Conservation (phyloP, 352 stramenopile species). For the Phytophthora litchii region DNA sequence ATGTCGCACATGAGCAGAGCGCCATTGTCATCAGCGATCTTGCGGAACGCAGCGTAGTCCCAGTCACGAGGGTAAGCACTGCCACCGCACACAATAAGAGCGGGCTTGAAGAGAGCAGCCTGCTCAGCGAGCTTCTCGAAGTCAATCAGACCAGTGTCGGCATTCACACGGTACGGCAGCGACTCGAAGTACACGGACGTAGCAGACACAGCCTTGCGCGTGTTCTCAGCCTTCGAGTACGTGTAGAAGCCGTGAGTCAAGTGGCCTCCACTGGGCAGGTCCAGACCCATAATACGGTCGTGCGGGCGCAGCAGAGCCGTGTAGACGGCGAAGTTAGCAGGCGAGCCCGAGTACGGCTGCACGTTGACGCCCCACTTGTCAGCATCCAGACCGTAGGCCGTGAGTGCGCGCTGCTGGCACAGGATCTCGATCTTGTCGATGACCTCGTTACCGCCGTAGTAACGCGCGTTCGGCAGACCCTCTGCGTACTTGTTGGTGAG, state of each 20-base stretch:
- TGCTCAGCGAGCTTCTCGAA: constrained; percentile 95
- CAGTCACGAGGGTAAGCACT: constrained; percentile 99
- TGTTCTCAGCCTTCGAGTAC: constrained; percentile 96
- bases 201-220: constrained; percentile 97
- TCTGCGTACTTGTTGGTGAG: constrained; percentile 99
- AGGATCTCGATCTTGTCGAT: constrained; percentile 97
- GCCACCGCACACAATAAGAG: constrained; percentile 97
- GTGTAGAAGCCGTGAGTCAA: constrained; percentile 99
- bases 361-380: constrained; percentile 99
- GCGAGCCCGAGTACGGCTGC: constrained; percentile 97
- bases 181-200: constrained; percentile 99
- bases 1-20: constrained; percentile 99
- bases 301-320: constrained; percentile 97
- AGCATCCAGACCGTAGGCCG: constrained; percentile 93
- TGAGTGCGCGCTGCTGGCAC: constrained; percentile 94
- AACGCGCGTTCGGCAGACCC: constrained; percentile 93
- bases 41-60: constrained; percentile 97
- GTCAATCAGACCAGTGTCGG: constrained; percentile 97
- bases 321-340: constrained; percentile 99
- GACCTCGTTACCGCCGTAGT: constrained; percentile 99
- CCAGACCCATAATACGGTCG: constrained; percentile 99
- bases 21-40: constrained; percentile 98
- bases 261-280: constrained; percentile 98
- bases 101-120: constrained; percentile 97
- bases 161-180: constrained; percentile 96